Evolutionary conservation across 495 filamentous ascomycete species (phyloP), one percentile per base, ranked within the genome.

Genomic region (Aspergillus sclerotioniger): DNA sequence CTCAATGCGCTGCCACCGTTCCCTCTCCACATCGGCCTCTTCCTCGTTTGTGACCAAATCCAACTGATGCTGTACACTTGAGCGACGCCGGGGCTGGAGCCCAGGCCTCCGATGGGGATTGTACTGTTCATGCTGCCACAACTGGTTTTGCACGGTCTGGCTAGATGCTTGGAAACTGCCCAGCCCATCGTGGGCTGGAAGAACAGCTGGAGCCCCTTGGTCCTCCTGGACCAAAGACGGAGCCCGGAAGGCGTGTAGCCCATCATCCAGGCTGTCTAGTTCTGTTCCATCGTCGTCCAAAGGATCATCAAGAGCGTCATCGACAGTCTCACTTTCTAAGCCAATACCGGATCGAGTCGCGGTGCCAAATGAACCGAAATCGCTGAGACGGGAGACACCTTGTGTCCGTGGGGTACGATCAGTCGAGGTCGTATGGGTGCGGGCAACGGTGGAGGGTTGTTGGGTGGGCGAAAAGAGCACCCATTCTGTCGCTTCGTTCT

Each of bases 151-250:
- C 1, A 87, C 78, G 13, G 73, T 57, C 55, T 78, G 62, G 57
- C 76, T 73, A 7, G 80, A 80, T 10, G 80, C 76, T 37, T 80
- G 80, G 64, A 98, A 98, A 21, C 84, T 88, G 3, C 94, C 95
- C 48, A 97, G 70, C 6, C 94, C 94, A 76, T 98, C 92, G 67
- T 98, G 94, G 9, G 86, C 85, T 0, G 94, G 94, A 10, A 98
- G 80, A 17, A 96, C 84, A 5, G 87, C 81, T 7, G 80, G 76
- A 20, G 73, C 67, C 33, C 76, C 83, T 53, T 81, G 77, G 58
- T 84, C 78, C 45, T 74, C 74, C 31, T 81, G 78, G 53, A 81
- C 72, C 54, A 83, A 71, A 31, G 87, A 85, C 0, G 83, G 83
- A 52, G 85, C 82, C 56, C 87, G 82, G 67, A 98, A 96, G 51